Conservation (phyloP, 176 grass and related monocot species). For the Zea mays region DNA sequence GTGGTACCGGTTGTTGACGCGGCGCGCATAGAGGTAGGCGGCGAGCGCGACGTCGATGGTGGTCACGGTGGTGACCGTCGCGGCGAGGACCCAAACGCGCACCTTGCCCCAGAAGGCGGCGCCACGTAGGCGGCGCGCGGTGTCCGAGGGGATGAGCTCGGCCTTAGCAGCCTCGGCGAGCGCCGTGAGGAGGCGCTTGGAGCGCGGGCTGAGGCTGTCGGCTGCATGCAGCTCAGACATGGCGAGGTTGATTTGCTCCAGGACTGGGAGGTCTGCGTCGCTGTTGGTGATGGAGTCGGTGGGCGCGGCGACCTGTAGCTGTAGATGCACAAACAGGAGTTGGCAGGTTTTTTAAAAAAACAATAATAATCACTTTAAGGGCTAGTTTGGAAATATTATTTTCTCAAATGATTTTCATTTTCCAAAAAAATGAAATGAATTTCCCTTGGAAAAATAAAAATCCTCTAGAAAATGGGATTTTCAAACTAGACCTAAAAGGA, state of each 20-base stretch:
- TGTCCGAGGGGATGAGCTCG: constrained; percentile 3
- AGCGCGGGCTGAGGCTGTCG: constrained; percentile 27
- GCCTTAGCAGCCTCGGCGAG: constrained; percentile 26
- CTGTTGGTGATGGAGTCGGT: background rate
- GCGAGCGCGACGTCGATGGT: constrained; percentile 33
- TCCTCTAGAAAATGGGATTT: too few relatives aligned
- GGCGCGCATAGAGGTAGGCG: constrained; percentile 4
- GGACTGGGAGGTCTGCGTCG: background rate
- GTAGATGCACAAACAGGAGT: background rate
- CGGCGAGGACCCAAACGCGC: constrained; percentile 36
- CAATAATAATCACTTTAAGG: too few relatives aligned
- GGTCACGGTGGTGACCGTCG: constrained; percentile 30
- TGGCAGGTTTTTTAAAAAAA: background rate
- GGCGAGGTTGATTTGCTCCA: constrained; percentile 6
- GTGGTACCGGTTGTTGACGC: background rate
- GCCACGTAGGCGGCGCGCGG: constrained; percentile 16
- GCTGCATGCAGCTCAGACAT: constrained; percentile 29
- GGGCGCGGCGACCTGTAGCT: constrained; percentile 34
- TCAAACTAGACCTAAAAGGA: too few relatives aligned
- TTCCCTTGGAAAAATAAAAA: too few relatives aligned
- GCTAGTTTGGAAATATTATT: too few relatives aligned
- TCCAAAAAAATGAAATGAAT: too few relatives aligned
- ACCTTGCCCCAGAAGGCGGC: constrained; percentile 47
- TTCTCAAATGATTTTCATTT: too few relatives aligned
- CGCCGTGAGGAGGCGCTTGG: constrained; percentile 36